Base-by-base conservation (phyloP, 164 flowering plant species). In the Tinospora cordifolia region DNA sequence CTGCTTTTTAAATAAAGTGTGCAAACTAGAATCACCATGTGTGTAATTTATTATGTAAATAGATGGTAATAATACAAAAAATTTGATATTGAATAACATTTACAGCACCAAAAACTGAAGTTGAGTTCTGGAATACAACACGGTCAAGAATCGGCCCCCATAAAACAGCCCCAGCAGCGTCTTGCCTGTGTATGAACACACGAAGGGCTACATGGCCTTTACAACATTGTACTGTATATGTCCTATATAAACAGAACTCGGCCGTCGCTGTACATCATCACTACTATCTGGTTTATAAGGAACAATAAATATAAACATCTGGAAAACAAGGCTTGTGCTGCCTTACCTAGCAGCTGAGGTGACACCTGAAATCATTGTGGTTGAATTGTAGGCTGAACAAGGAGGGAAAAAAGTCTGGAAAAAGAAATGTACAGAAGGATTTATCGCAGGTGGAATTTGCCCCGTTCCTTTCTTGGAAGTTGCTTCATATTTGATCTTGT, bases 351-450 rank as follows among this genome's bases (percentile, higher is more conserved):
- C 15, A 24, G 63, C 34, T 21, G 63, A 24, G 63, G 63, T 60
- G 3, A 13, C 36, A 24, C 63, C 63, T 24, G 11, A 25, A 17
- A 26, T 11, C 34, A 26, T 30, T 3, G 63, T 24, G 25, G 30
- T 30, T 26, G 63, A 25, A 26, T 26, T 24, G 17, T 36, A 60
- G 17, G 63, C 36, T 8, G 63, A 27, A 6, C 14, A 19, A 14
- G 34, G 63, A 24, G 6, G 14, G 11, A 25, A 60, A 26, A 9
- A 60, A 60, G 30, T 60, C 30, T 26, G 30, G 17, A 5, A 26
- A 24, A 60, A 60, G 63, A 60, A 54, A 24, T 60, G 63, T 24
- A 60, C 60, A 19, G 60, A 54, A 54, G 60, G 60, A 54, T 54
- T 54, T 54, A 54, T 54, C 19, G n/a, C n/a, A 54, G 60, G 24